Base-by-base conservation (phyloP, 2,329 filamentous ascomycete species). In the Lachnellula suecica region DNA sequence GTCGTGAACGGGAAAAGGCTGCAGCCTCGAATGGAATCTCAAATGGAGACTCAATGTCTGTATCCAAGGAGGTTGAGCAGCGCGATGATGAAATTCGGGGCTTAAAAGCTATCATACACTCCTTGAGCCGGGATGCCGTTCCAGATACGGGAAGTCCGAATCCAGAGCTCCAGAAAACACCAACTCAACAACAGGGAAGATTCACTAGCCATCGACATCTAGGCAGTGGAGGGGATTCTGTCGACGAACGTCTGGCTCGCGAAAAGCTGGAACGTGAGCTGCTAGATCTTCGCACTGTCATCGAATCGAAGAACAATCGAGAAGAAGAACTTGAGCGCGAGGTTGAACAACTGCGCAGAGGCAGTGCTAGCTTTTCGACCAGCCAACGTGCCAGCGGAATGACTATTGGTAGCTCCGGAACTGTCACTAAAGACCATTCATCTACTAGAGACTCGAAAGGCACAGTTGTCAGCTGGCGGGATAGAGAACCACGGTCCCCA, bases 41-140 rank as follows among this genome's bases (percentile, higher is more conserved):
- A 1, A 70, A 67, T 47, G 70, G 67, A 23, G 75, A 78, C 10
- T 75, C 77, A 2, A 70, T 74, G 9, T 73, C 77, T 22, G 70
- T 76, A 43, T 79, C 82, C 40, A 90, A 90, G 69, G 91, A 96
- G 58, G 72, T 97, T 25, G 91, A 95, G 67, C 89, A 96, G 67
- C 94, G 95, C 68, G 93, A 99, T 65, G 94, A 99, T 63, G 94
- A 99, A 74, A 97, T 99, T 65, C 83, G 93, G 57, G 94, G 94
- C 43, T 80, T 99, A 59, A 99, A 97, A 72, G 93, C 94, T 40
- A 97, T 99, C 67, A 97, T 99, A 55, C 93, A 97, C 72, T 96
- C 91, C 17, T 78, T 99, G 34, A 96, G 91, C 69, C 82, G 91
- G 56, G 90, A 90, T 60, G 82, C 85, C 10, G 59, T 65, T n/a